Base-by-base conservation (phyloP, 768 basidiomycete species). In the Tylopilus intermedius region DNA sequence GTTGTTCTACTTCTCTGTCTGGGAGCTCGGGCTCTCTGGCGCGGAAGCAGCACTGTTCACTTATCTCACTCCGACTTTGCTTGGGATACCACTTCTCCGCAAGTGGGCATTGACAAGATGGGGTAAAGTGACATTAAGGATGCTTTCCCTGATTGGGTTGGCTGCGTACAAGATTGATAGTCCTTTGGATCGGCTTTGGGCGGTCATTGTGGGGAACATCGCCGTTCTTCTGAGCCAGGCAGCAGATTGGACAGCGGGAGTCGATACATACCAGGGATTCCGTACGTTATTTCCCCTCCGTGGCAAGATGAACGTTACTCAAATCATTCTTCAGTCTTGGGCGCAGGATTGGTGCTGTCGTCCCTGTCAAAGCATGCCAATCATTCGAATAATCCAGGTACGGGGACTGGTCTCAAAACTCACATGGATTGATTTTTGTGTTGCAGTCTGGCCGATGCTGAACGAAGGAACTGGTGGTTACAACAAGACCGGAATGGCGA, bases 1-100 rank as follows among this genome's bases (percentile, higher is more conserved):
- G 4, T 74, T 94, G 4, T 94, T 94, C 73, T 94, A 94, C 70
- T 94, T 91, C 72, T 92, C 89, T 24, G 82, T 95, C 18, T 94
- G 92, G 92, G 79, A 90, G 63, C 82, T 94, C 15, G 90, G 87
- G 26, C 76, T 94, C 29, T 82, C 88, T 10, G 93, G 93, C 5
- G 80, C 85, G 33, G 93, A 95, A 64, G 74, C 90, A 14, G 79
- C 90, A 0, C 70, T 91, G 3, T 72, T 94, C 8, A 77, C 80
- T 8, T 81, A 82, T 8, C 77, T 94, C 26, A 82, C 91, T 0
- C 89, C 90, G 0, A 56, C 78, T 5, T 62, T 90, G 13, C 76
- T 94, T 11, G 72, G 77, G 0, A 66, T 79, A 39, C 60, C 73
- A 1, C 65, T 74, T 1, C 39, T 86, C 26, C 69, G 74, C 32